Evolutionary conservation across 306 rosid species (phyloP).

Genomic region (Adenanthera pavonina): DNA sequence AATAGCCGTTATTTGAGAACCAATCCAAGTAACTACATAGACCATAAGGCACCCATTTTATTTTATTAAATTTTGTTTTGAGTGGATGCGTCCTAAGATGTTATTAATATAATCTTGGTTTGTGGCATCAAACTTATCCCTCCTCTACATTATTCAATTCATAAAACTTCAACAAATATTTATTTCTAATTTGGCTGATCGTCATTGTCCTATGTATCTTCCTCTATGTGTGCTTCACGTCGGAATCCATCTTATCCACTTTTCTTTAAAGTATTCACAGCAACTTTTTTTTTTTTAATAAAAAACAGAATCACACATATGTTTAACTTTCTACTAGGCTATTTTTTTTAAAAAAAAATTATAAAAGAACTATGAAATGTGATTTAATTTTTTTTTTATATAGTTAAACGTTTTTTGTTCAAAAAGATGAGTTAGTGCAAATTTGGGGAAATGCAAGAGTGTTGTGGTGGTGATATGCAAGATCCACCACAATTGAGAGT

Average conservation of each 20-base stretch:
- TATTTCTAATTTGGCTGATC: neutral
- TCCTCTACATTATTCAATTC: neutral
- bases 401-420: too few species aligned
- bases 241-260: conserved; percentile 6
- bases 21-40: conserved; percentile 16
- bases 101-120: neutral
- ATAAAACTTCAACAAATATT: neutral
- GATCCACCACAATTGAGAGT: neutral
- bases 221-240: neutral
- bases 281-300: too few species aligned
- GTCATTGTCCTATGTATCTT: neutral
- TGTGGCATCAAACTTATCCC: neutral
- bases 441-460: conserved; percentile 9
- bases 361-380: too few species aligned
- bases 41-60: neutral
- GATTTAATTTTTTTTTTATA: too few species aligned
- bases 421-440: conserved; percentile 36
- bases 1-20: neutral
- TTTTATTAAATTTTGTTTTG: conserved; percentile 12
- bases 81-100: conserved; percentile 17
- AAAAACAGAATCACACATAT: too few species aligned
- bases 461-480: too few species aligned
- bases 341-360: too few species aligned
- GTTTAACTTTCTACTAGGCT: too few species aligned
- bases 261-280: neutral